Base-by-base conservation (phyloP, 768 basidiomycete species). In the Mycena leptocephala region DNA sequence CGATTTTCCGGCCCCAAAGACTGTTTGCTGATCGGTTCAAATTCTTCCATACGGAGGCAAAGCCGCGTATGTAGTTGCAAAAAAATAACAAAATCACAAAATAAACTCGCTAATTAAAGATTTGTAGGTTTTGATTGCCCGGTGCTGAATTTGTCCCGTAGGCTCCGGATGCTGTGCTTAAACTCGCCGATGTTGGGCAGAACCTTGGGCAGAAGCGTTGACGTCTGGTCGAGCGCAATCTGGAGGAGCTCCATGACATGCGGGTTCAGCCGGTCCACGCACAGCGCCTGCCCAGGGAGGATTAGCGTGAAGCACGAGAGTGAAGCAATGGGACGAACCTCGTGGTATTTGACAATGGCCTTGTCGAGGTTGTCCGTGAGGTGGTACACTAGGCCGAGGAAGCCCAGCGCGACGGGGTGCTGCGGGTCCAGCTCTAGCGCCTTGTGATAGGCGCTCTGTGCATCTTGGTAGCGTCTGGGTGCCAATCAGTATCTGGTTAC, bases 261-360 rank as follows among this genome's bases (percentile, higher is more conserved):
- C 5, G 92, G 89, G 79, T 97, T 96, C 73, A 95, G 93, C 11
- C 95, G 95, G 80, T 96, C 94, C 76, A 96, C 88, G 80, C 94
- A 94, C 63, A 97, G 85, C 0, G 95, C 93, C 94, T 95, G 78
- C 70, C 64, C 56, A 48, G 35, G 48, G 13, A 20, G 18, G 43
- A 58, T n/a, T n/a, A n/a, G n/a, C n/a, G n/a, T n/a, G 62, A 24
- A 63, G 26, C 53, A 51, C 35, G 13, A 35, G 14, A 26, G 30
- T 30, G 51, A 55, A 43, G n/a, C n/a, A n/a, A n/a, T n/a, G n/a
- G n/a, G n/a, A 73, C 92, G 48, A 68, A 97, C 97, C 88, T 98
- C 96, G 82, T 99, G 98, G 79, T 98, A 99, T 75, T 93, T 94
- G 43, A 96, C 86, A 78, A 99, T 97, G 2, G 98, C 95, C 16